Base-by-base conservation (phyloP, 106 monocot genomes). In the Amphibolis antarctica region DNA sequence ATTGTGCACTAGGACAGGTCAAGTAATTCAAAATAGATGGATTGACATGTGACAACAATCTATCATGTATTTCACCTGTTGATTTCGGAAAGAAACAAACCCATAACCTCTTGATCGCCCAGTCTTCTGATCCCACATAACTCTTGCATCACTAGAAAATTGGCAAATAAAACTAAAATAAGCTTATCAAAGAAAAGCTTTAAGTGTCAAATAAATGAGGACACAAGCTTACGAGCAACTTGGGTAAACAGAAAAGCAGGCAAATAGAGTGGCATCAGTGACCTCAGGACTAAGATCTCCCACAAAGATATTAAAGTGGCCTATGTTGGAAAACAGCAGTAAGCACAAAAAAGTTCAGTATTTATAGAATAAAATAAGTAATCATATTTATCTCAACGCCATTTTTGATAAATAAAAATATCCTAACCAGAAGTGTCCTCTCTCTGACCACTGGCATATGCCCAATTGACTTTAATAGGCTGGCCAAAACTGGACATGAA, bases 91-190 rank as follows among this genome's bases (percentile, higher is more conserved):
- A 28, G 89, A 82, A 64, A 89, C 89, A 80, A 89, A 89, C 17
- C 89, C 89, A 77, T 74, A 89, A 17, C 89, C 89, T 70, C 89
- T 82, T 51, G 89, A 89, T 18, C 89, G 79, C 15, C 85, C 85
- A 67, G 89, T 89, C 58, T 89, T 89, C 58, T 89, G 85, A 68
- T 89, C 89, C 89, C 89, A 89, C 89, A 89, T 85, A 51, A 89
- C 89, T 64, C 79, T 77, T 47, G 89, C 85, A 80, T 89, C 89
- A 28, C 89, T 89, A 42, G 0, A 64, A 17, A 14, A 57, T 5
- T 10, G 25, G 57, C 23, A 57, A 30, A 6, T 15, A 57, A n/a
- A n/a, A n/a, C n/a, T n/a, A n/a, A n/a, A n/a, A n/a, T n/a, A n/a
- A n/a, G n/a, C n/a, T n/a, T n/a, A n/a, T n/a, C n/a, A n/a, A n/a